Evolutionary conservation across 371 early-diverging fungal genomes (phyloP).

Genomic region (Mucor sp.): DNA sequence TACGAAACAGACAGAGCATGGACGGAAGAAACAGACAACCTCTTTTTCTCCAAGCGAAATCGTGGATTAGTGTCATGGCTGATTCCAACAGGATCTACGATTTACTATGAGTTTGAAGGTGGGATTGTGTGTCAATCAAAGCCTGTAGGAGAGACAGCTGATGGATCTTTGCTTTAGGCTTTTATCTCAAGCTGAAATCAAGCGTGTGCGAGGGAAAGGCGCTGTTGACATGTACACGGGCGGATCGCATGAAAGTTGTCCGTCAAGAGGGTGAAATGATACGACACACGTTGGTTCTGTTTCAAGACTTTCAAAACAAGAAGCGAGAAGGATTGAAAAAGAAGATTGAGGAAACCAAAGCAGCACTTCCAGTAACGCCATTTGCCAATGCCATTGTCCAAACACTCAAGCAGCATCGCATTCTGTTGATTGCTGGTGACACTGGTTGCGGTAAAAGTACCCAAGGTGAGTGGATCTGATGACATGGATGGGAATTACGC

Average conservation of each 20-base stretch:
- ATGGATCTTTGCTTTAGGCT: constrained; percentile 26
- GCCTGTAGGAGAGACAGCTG: no score
- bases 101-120: constrained; percentile 57
- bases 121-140: constrained; percentile 25
- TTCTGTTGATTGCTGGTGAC: constrained; percentile 72
- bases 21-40: constrained; percentile 43
- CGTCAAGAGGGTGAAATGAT: constrained; percentile 48
- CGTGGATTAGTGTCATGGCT: constrained; percentile 45
- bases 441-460: constrained; percentile 87
- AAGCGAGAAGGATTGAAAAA: constrained; percentile 39
- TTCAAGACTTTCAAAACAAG: constrained; percentile 59
- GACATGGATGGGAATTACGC: no score
- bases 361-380: constrained; percentile 59
- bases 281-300: constrained; percentile 56
- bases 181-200: constrained; percentile 36
- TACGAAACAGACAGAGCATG: constrained; percentile 26
- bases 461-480: constrained; percentile 56
- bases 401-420: constrained; percentile 55
- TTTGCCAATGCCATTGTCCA: constrained; percentile 63
- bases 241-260: constrained; percentile 10
- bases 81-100: constrained; percentile 44
- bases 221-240: neutral
- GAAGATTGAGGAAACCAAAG: constrained; percentile 57
- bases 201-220: constrained; percentile 21
- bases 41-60: constrained; percentile 44